These are phyloP conservation scores for Juglanconis oblonga DNA, from an alignment of 2,329 filamentous ascomycete genomes.

Conservation along the genomic window DNA sequence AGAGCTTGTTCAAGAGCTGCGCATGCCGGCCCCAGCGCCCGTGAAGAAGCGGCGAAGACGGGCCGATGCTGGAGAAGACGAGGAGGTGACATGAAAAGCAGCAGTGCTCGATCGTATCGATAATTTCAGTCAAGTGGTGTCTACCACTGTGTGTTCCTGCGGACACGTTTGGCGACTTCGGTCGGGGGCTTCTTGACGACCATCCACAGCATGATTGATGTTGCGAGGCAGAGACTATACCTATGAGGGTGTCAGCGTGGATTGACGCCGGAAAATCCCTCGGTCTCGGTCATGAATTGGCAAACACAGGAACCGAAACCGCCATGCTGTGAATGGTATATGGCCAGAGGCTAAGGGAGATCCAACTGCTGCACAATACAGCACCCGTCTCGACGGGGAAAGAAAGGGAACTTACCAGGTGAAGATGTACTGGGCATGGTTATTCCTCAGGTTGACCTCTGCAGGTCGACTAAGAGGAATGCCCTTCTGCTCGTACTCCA, in stretches of 20 bases:
- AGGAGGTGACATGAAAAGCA: constrained; percentile 35
- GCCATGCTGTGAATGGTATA: background rate
- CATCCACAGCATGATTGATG: constrained; percentile 95
- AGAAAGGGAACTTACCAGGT: constrained; percentile 70
- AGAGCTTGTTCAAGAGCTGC: constrained; percentile 78
- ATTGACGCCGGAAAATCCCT: background rate
- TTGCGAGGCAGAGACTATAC: constrained; percentile 83
- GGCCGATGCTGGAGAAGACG: constrained; percentile 34
- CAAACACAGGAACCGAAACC: background rate
- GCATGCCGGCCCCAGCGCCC: constrained; percentile 61
- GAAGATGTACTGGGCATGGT: constrained; percentile 97
- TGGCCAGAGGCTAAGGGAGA: background rate
- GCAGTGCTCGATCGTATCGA: background rate
- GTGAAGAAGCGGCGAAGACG: constrained; percentile 41
- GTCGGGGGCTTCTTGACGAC: constrained; percentile 82
- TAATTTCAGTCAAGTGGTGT: constrained; percentile 21
- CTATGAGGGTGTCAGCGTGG: constrained; percentile 40
- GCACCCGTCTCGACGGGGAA: background rate
- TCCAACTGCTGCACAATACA: background rate
- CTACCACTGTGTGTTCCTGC: constrained; percentile 74
- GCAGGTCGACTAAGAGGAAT: constrained; percentile 85
- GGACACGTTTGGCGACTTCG: constrained; percentile 68
- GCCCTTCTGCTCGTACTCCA: constrained; percentile 74
- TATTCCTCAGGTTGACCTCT: constrained; percentile 92
- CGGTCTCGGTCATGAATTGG: background rate